These are phyloP conservation scores for Podosphaera fusca DNA, from an alignment of 2,329 filamentous ascomycete genomes.

Conservation along the genomic window DNA sequence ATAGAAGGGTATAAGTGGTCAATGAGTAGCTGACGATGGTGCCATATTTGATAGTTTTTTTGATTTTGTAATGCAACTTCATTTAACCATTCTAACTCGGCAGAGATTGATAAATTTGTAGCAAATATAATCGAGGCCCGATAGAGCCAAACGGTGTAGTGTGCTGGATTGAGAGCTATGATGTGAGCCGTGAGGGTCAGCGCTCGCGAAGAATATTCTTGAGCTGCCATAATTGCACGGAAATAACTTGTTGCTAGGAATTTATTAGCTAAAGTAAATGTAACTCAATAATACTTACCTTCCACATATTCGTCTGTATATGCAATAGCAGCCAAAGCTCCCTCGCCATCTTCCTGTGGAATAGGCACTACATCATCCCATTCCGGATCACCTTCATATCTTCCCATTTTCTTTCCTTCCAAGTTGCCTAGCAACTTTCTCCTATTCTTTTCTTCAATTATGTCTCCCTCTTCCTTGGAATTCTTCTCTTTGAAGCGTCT, in stretches of 20 bases:
- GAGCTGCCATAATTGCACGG: constrained; percentile 71
- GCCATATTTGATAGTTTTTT: constrained; percentile 99
- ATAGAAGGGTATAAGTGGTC: constrained; percentile 35
- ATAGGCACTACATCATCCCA: constrained; percentile 77
- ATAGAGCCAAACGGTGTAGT: constrained; percentile 98
- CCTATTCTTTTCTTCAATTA: constrained; percentile 12
- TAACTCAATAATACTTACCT: constrained; percentile 20
- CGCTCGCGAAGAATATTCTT: constrained; percentile 61
- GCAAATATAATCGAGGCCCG: constrained; percentile 56
- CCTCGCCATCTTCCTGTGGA: constrained; percentile 58
- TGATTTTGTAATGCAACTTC: constrained; percentile 58
- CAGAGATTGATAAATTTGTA: constrained; percentile 19
- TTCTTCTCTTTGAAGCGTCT: constrained; percentile 6
- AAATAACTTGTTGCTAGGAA: constrained; percentile 63
- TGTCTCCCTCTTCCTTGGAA: constrained; percentile 3
- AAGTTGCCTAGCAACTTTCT: constrained; percentile 11
- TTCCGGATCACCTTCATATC: constrained; percentile 30
- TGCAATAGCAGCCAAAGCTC: constrained; percentile 75
- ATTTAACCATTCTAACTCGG: constrained; percentile 71
- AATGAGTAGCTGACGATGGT: constrained; percentile 43
- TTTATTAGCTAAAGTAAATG: background rate
- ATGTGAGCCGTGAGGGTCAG: constrained; percentile 70
- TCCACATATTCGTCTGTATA: constrained; percentile 80
- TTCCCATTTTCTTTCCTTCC: constrained; percentile 11
- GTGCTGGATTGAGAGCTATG: constrained; percentile 80